These are phyloP conservation scores for Leucoagaricus sp. DNA, from an alignment of 1,284 basidiomycete species.

Conservation along the genomic window DNA sequence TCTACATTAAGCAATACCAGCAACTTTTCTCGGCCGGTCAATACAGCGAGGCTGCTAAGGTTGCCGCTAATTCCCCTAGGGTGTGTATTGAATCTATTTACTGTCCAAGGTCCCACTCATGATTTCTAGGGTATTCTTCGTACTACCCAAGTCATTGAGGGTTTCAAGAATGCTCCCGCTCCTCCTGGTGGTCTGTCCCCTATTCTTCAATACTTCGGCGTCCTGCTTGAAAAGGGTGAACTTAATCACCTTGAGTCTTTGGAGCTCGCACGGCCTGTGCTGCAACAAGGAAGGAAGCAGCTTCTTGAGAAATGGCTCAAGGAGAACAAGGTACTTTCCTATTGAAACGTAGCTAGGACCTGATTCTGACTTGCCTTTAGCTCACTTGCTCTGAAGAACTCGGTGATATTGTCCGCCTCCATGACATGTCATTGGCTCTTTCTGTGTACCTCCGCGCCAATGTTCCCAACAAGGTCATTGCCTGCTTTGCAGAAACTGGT, in stretches of 20 bases:
- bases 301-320: constrained; percentile 99
- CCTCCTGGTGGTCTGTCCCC: constrained; percentile 92
- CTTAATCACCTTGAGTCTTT: constrained; percentile 97
- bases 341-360: not conserved
- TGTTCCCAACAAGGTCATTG: constrained; percentile 98
- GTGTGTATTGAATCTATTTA: constrained; percentile 38
- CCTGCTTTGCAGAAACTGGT: constrained; percentile 98
- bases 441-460: constrained; percentile 98
- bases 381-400: constrained; percentile 99
- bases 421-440: constrained; percentile 98
- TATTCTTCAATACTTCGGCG: constrained; percentile 98
- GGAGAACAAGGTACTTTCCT: constrained; percentile 85
- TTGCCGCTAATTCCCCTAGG: constrained; percentile 96
- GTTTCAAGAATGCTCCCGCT: constrained; percentile 95
- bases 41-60: constrained; percentile 96
- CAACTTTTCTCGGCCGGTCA: constrained; percentile 90
- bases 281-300: constrained; percentile 97
- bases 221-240: constrained; percentile 96
- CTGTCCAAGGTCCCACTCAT: not conserved
- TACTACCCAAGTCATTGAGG: constrained; percentile 95
- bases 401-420: constrained; percentile 93
- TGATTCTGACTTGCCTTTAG: constrained; percentile 38
- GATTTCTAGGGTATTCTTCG: constrained; percentile 85
- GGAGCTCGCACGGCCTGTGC: constrained; percentile 94
- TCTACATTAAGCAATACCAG: constrained; percentile 96